Conservation (phyloP, 164 flowering plant species). For the Platanus orientalis region DNA sequence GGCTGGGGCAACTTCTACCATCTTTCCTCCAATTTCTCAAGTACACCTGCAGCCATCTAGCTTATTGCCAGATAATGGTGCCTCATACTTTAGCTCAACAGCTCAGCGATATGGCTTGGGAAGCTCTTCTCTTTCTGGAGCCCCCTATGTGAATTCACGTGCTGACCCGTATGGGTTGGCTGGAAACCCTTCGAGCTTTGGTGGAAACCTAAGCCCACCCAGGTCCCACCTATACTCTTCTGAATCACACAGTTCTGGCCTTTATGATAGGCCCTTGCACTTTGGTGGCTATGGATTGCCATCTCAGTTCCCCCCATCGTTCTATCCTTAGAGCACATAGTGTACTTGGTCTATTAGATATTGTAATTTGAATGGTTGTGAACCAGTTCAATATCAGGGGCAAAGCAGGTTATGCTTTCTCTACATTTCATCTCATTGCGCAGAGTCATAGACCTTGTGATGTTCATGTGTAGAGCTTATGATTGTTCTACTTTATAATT, state of each 20-base stretch:
- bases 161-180: conserved; percentile 29
- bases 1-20: conserved; percentile 8
- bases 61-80: conserved; percentile 22
- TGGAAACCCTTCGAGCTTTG: conserved; percentile 19
- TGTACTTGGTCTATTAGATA: too few species aligned
- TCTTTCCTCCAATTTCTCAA: conserved; percentile 16
- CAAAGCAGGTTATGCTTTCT: background rate
- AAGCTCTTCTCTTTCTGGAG: conserved; percentile 15
- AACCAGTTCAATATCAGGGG: too few species aligned
- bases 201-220: conserved; percentile 29
- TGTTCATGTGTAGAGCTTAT: too few species aligned
- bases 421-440: background rate
- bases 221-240: conserved; percentile 23
- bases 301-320: conserved; percentile 33
- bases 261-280: conserved; percentile 24
- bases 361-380: too few species aligned
- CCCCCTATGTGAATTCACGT: conserved; percentile 27
- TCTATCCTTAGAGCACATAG: conserved; percentile 26
- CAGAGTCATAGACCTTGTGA: too few species aligned
- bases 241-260: conserved; percentile 29
- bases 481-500: too few species aligned
- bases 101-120: conserved; percentile 23
- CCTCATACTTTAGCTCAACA: conserved; percentile 26
- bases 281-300: conserved; percentile 35
- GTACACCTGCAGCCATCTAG: conserved; percentile 23